Percentiles rank a stretch among this genome's conserved stretches.
phyloP scores from a whole-genome alignment of 345 rosid species.

The Brassica rapa region DNA sequence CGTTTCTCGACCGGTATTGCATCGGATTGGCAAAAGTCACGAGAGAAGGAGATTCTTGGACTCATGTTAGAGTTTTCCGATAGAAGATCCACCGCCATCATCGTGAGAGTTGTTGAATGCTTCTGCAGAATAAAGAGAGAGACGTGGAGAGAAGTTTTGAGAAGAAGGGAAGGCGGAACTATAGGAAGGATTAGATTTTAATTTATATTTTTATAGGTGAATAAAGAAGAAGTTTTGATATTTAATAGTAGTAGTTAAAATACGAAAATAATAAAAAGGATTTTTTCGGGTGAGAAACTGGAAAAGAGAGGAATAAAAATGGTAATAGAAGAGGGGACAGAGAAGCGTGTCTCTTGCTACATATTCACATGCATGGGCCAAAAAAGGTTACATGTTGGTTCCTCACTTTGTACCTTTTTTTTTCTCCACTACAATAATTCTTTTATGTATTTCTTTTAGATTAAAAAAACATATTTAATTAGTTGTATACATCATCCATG shows the following conservation, averaged over 20 bases:
- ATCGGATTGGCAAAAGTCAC: conserved; percentile 59
- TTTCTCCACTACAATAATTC: neutral
- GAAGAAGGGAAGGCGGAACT: conserved; percentile 31
- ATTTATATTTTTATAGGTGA: conserved; percentile 30
- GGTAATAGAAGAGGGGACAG: conserved; percentile 35
- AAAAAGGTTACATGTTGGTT: conserved; percentile 38
- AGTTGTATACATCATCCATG: neutral
- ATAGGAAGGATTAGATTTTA: conserved; percentile 12
- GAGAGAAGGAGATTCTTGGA: conserved; percentile 83
- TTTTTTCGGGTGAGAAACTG: conserved; percentile 21
- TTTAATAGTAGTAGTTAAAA: neutral
- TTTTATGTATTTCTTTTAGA: neutral
- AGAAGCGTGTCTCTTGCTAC: conserved; percentile 40
- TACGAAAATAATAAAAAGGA: neutral
- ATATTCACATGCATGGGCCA: conserved; percentile 45
- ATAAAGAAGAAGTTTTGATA: neutral
- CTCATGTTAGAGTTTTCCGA: conserved; percentile 60
- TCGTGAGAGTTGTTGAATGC: conserved; percentile 19
- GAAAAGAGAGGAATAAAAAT: conserved; percentile 4
- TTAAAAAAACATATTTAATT: neutral
- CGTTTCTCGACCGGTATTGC: conserved; percentile 56
- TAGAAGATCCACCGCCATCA: conserved; percentile 68
- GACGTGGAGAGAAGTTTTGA: conserved; percentile 25
- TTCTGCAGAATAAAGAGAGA: conserved; percentile 30
- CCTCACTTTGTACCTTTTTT: conserved; percentile 25